Base-by-base conservation (phyloP, 139 green algal species). In the Micractinium sp. region DNA sequence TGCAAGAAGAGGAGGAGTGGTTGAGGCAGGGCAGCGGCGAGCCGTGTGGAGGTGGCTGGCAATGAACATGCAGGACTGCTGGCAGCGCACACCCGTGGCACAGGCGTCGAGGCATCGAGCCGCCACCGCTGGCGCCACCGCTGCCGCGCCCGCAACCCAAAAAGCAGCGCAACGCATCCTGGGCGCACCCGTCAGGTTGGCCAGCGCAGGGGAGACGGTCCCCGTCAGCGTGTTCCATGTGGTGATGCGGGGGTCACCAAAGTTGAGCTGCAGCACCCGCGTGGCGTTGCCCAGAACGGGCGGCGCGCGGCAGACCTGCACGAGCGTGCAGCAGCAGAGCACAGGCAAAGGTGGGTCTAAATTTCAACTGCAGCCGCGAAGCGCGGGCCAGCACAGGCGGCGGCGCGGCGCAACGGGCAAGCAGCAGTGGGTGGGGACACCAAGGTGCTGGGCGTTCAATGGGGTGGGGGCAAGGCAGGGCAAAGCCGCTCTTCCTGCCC, bases 241-340 rank as follows among this genome's bases (percentile, higher is more conserved):
- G 20, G 91, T 90, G 69, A 90, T 89, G 56, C 85, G 63, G 0
- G 85, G 38, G 63, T 88, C 81, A 0, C 92, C 92, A 73, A 94
- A 82, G 47, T 93, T 87, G 25, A 94, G 78, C 77, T 93, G 91
- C 83, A 93, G 85, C 13, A 93, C 91, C 7, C 91, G 77, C 22
- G 15, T 19, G n/a, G 67, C 36, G n/a, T 81, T 36, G 7, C 33
- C 27, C 38, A 86, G 33, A 33, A 75, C 41, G 3, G 78, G 29
- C 56, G 82, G 76, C n/a, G 60, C 61, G 3, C 41, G 74, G 81
- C 90, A 93, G 31, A 56, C 79, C 78, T 87, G 66, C 35, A 81
- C 36, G 35, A 22, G 0, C 0, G 20, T 33, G 63, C 39, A 16
- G 76, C 35, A 27, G 20, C 63, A 71, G 63, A 25, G 63, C 20